Base-by-base conservation (phyloP, 106 monocot genomes). In the Dendrobium nobile region DNA sequence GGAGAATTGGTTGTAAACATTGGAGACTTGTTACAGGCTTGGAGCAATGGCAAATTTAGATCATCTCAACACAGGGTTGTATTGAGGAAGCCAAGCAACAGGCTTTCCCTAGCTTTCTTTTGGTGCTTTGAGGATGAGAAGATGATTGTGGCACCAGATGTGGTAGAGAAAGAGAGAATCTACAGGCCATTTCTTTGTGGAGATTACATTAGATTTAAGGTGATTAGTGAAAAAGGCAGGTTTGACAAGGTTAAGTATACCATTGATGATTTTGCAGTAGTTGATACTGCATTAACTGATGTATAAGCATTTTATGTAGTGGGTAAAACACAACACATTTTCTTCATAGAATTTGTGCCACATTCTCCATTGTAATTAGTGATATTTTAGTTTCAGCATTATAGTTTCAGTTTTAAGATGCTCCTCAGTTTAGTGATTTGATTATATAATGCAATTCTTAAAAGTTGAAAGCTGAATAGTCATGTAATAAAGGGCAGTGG, bases 51-150 rank as follows among this genome's bases (percentile, higher is more conserved):
- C 1, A 48, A 78, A 1, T 26, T 89, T 20, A 72, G 84, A 74
- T 89, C 86, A 26, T 89, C 89, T 1, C 79, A 83, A 55, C 89
- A 89, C 64, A 58, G 86, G 56, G 89, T 84, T 5, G 51, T 86
- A 19, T 73, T 89, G 28, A 82, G 77, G 77, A 24, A 75, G 67
- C 22, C 58, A 31, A 73, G 73, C 2, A 67, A 43, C 37, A 75
- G 67, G 18, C 73, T 89, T 22, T 86, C 84, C 1, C 17, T 84
- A 2, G 89, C 89, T 54, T 86, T 89, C 77, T 89, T 89, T 54
- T 89, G 89, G 86, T 86, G 89, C 13, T 89, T 89, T 77, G 86
- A 86, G 72, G 86, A 89, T 75, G 86, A 89, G 68, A 89, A 86
- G 73, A 79, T 86, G 70, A 59, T 89, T 18, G 28, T 7, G 22